A percentile compares a stretch with the other conserved stretches of the same genome.
Evolutionary conservation across 768 basidiomycete species (phyloP).

Genomic region (Strobilomyces echinocephalus): DNA sequence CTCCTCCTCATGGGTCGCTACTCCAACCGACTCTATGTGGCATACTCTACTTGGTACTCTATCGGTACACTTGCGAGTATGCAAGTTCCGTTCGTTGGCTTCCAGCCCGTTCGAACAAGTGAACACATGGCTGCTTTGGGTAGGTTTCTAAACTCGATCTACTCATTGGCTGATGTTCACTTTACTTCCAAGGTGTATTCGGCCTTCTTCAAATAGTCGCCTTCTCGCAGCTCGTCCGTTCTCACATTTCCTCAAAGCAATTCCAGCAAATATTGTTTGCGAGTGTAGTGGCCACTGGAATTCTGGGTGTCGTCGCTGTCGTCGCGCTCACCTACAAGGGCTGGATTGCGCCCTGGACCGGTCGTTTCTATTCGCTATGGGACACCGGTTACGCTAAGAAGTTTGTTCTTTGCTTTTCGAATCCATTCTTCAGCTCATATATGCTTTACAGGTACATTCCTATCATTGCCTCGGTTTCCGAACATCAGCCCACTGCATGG

Average conservation of each 20-base stretch:
- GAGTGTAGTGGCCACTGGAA: constrained; percentile 62
- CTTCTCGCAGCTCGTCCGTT: constrained; percentile 83
- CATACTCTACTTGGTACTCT: constrained; percentile 96
- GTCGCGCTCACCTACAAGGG: constrained; percentile 85
- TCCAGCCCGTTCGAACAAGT: constrained; percentile 95
- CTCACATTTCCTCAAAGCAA: constrained; percentile 86
- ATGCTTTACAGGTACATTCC: constrained; percentile 71
- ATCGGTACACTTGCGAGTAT: constrained; percentile 96
- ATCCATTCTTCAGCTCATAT: not conserved
- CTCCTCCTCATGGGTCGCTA: constrained; percentile 96
- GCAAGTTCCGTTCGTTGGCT: constrained; percentile 99
- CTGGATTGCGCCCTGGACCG: constrained; percentile 99
- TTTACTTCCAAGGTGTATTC: constrained; percentile 68
- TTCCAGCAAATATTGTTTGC: constrained; percentile 78
- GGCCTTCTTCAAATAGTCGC: constrained; percentile 95
- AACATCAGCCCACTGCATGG: constrained; percentile 99
- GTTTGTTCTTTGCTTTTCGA: constrained; percentile 38
- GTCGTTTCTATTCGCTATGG: constrained; percentile 98
- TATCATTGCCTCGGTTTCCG: constrained; percentile 97
- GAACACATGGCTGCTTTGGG: constrained; percentile 99
- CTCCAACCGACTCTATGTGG: constrained; percentile 86
- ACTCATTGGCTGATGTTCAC: constrained; percentile 2
- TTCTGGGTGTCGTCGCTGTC: constrained; percentile 69
- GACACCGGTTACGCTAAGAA: constrained; percentile 99
- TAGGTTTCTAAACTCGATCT: constrained; percentile 25